Evolutionary conservation across 495 filamentous ascomycete genomes (phyloP).

Genomic region (Beverwykella pulmonaria): DNA sequence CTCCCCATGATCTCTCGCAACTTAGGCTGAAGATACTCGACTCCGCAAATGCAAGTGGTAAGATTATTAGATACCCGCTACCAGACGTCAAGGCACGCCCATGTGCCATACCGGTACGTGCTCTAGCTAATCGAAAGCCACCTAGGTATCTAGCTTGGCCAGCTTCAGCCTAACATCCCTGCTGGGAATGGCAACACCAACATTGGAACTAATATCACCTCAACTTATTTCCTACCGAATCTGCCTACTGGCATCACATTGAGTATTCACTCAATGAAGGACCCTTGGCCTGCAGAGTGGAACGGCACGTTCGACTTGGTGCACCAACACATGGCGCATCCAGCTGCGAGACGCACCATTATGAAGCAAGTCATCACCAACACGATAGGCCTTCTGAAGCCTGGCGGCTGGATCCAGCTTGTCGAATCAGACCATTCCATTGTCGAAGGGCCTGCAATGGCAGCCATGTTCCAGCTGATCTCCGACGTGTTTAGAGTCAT

Average conservation of each 20-base stretch:
- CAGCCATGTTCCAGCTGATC: background rate
- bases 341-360: background rate
- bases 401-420: constrained; percentile 4
- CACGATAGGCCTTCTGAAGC: background rate
- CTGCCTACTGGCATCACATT: background rate
- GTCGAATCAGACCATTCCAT: background rate
- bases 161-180: no score
- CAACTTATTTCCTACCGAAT: background rate
- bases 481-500: background rate
- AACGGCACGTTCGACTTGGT: background rate
- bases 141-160: no score
- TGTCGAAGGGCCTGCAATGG: background rate
- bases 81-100: no score
- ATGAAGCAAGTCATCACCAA: background rate
- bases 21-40: background rate
- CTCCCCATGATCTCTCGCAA: background rate
- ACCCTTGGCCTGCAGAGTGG: constrained; percentile 5
- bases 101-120: no score
- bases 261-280: background rate
- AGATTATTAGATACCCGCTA: no score
- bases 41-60: background rate
- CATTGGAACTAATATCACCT: background rate
- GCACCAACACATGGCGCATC: constrained; percentile 2
- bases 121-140: no score
- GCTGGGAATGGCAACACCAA: background rate